A percentile compares a stretch with the other conserved stretches of the same genome.
These are phyloP conservation scores for Trametes cingulata DNA, from an alignment of 768 basidiomycete species.

Conservation along the genomic window DNA sequence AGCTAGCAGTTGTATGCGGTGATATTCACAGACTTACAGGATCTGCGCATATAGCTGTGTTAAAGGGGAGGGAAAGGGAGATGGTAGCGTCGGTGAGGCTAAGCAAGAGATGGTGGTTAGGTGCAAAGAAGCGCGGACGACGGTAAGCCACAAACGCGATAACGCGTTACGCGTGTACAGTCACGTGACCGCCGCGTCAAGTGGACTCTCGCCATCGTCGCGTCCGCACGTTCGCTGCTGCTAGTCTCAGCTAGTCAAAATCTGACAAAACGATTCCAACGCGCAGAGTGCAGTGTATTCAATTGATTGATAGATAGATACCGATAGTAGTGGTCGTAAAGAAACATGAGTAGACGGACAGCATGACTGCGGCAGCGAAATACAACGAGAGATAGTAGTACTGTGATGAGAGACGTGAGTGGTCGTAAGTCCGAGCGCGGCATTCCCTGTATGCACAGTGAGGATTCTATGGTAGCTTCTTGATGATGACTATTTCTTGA, in stretches of 20 bases:
- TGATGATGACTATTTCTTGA: no score
- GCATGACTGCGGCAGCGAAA: neutral
- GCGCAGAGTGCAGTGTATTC: no score
- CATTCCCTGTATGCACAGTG: neutral
- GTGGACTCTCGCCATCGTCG: no score
- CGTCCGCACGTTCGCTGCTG: no score
- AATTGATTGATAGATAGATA: neutral
- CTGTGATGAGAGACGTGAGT: neutral
- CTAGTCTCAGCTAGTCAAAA: no score
- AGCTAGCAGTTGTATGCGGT: neutral
- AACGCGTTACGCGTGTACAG: slow-evolving; percentile 8
- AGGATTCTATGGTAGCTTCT: neutral
- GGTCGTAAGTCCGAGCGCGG: neutral
- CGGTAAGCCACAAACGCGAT: slow-evolving; percentile 10
- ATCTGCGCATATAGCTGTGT: slow-evolving; percentile 1
- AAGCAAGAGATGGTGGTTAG: neutral
- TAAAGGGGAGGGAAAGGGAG: neutral
- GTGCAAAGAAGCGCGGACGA: neutral
- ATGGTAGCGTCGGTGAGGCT: neutral
- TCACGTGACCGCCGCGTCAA: slow-evolving; percentile 9
- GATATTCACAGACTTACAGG: neutral
- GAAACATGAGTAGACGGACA: neutral
- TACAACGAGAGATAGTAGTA: neutral
- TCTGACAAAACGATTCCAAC: no score
- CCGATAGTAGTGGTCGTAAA: neutral